Evolutionary conservation across 805 yeast genomes (phyloP).

Genomic region (Teunomyces barrocoloradensis): DNA sequence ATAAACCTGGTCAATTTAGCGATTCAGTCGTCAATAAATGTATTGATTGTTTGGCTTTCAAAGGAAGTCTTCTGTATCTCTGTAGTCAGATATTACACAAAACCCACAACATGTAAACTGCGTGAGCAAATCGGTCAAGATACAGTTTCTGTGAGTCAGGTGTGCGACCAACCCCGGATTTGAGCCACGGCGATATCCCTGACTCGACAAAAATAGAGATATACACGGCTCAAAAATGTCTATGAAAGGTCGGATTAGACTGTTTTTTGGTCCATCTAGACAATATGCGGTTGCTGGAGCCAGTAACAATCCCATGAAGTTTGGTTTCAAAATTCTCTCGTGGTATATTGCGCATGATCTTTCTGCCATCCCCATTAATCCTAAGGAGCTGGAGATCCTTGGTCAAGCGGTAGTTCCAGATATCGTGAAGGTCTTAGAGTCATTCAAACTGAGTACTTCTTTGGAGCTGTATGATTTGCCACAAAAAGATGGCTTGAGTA

Average conservation of each 20-base stretch:
- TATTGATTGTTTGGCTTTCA: background rate
- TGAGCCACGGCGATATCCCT: background rate
- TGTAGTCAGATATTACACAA: background rate
- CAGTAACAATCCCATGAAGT: constrained; percentile 58
- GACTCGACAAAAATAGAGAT: no score
- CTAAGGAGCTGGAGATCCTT: constrained; percentile 47
- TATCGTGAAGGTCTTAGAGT: constrained; percentile 26
- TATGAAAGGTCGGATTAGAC: constrained; percentile 34
- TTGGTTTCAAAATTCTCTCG: constrained; percentile 63
- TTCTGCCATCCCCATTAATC: constrained; percentile 67
- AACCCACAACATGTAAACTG: background rate
- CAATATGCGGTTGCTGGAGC: constrained; percentile 73
- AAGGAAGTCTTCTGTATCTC: background rate
- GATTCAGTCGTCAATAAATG: background rate
- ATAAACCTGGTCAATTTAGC: background rate
- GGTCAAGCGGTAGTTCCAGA: constrained; percentile 38
- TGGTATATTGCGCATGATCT: constrained; percentile 64
- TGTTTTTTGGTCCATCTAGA: constrained; percentile 53
- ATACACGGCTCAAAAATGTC: constrained; percentile 25
- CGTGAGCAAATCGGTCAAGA: background rate
- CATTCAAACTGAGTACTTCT: constrained; percentile 15
- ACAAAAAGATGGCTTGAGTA: constrained; percentile 45
- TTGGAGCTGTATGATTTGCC: constrained; percentile 24
- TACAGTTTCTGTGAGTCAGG: background rate
- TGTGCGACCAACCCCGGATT: background rate